Evolutionary conservation across 441 rosid genomes (phyloP).

Genomic region (Populus hybrid): DNA sequence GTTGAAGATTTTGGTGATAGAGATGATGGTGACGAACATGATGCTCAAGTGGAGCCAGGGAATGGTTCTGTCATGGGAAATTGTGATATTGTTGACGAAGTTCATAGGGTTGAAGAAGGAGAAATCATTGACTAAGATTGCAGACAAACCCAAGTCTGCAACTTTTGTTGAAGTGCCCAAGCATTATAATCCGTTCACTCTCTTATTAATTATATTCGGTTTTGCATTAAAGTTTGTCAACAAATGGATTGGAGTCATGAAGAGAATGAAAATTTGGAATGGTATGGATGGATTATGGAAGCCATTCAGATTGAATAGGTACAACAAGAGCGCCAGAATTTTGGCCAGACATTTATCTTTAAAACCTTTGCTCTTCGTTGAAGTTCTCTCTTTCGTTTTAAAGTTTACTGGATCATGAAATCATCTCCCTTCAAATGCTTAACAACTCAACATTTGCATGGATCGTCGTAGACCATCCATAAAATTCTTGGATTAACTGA

Average conservation of each 20-base stretch:
- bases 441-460: too few species aligned
- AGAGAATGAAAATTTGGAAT: too few species aligned
- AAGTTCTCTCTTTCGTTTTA: too few species aligned
- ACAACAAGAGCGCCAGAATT: too few species aligned
- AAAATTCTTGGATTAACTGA: too few species aligned
- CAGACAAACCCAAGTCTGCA: background rate
- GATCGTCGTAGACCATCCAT: too few species aligned
- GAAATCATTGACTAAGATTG: conserved; percentile 47
- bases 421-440: too few species aligned
- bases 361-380: too few species aligned
- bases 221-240: background rate
- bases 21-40: background rate
- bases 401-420: too few species aligned
- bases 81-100: conserved; percentile 1
- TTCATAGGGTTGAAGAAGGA: conserved; percentile 37
- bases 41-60: conserved; percentile 12
- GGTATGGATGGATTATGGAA: too few species aligned
- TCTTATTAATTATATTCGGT: background rate
- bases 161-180: background rate
- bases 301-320: too few species aligned
- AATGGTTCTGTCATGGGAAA: conserved; percentile 2
- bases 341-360: too few species aligned
- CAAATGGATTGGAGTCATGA: background rate
- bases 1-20: conserved; percentile 9
- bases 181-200: background rate